These are phyloP conservation scores for Solanum paucissectum DNA, from an alignment of 257 asterid genomes.

Conservation along the genomic window DNA sequence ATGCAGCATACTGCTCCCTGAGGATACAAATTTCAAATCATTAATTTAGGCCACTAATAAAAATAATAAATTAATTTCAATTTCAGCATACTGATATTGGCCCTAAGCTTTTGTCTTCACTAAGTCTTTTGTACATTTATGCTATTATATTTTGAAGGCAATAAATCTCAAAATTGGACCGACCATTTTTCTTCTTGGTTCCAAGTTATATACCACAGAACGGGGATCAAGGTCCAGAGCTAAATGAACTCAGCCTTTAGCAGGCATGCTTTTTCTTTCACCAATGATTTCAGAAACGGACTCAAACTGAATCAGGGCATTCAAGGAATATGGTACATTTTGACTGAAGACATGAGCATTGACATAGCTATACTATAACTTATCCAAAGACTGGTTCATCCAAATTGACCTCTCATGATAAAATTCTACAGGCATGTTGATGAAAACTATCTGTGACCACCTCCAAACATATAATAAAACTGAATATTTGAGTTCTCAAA, in stretches of 20 bases:
- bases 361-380: background rate
- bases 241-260: background rate
- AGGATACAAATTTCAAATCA: slow-evolving; percentile 3
- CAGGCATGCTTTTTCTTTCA: background rate
- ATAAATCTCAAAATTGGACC: background rate
- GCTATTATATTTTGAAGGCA: background rate
- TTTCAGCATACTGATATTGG: background rate
- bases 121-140: background rate
- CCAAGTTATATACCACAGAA: background rate
- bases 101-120: background rate
- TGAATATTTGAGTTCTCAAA: background rate
- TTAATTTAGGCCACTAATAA: background rate
- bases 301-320: background rate
- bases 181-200: background rate
- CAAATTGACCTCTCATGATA: background rate
- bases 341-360: background rate
- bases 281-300: background rate
- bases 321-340: background rate
- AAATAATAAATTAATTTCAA: background rate
- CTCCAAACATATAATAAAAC: background rate
- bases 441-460: background rate
- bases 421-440: background rate
- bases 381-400: background rate
- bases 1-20: slow-evolving; percentile 71
- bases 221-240: background rate